phyloP scores from a whole-genome alignment of 2,329 filamentous ascomycete species.

The Trichoderma endophyticum region DNA sequence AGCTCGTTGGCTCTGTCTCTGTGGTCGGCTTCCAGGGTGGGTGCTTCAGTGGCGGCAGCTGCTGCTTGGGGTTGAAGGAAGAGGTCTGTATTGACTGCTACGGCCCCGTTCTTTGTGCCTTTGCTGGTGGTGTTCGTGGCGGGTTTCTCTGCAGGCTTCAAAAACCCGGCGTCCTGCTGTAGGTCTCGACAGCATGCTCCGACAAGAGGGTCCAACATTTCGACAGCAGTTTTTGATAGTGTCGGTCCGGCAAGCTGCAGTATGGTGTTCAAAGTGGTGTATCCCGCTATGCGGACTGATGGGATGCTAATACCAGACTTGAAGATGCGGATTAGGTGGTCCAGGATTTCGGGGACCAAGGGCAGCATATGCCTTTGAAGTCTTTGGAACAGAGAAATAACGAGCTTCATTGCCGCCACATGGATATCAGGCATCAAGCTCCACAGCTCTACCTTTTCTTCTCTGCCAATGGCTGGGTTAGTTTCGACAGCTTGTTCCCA shows the following conservation, averaged over 20 bases:
- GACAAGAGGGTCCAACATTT: conserved; percentile 60
- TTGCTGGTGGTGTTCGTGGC: conserved; percentile 25
- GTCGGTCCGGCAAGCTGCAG: conserved; percentile 62
- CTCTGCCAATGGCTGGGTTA: conserved; percentile 70
- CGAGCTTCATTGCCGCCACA: conserved; percentile 62
- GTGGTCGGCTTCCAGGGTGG: conserved; percentile 45
- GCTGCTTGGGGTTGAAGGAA: conserved; percentile 53
- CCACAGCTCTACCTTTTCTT: conserved; percentile 81
- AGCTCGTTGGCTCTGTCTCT: conserved; percentile 57
- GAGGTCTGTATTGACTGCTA: conserved; percentile 65
- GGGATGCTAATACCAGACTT: conserved; percentile 51
- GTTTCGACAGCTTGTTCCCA: conserved; percentile 55
- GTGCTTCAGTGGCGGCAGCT: conserved; percentile 28
- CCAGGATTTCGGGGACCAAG: conserved; percentile 61
- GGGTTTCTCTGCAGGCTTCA: conserved; percentile 40
- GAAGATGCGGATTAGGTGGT: conserved; percentile 71
- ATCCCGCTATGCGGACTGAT: conserved; percentile 58
- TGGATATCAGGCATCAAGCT: conserved; percentile 71
- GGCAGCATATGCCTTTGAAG: conserved; percentile 57
- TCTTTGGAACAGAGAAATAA: conserved; percentile 55
- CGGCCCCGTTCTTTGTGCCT: conserved; percentile 39
- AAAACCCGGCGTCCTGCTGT: conserved; percentile 50
- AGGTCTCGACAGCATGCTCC: conserved; percentile 73
- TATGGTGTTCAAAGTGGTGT: conserved; percentile 55
- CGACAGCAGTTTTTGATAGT: conserved; percentile 62